Evolutionary conservation across 1,284 basidiomycete genomes (phyloP).

Genomic region (Marasmius oreades): DNA sequence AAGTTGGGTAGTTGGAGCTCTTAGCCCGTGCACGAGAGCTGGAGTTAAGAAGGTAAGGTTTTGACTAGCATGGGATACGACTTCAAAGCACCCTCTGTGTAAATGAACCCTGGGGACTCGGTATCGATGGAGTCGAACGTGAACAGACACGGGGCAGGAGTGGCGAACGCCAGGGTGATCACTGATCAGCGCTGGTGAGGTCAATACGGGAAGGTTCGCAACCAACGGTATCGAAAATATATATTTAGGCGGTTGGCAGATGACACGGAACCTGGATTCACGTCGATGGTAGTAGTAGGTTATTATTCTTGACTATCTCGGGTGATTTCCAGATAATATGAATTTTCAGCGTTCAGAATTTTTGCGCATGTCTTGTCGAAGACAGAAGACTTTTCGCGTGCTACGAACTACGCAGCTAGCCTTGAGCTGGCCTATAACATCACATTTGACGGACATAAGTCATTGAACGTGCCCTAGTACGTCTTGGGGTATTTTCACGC

Average conservation of each 20-base stretch:
- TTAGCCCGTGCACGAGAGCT: conserved; percentile 9
- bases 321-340: no score
- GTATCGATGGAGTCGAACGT: conserved; percentile 8
- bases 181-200: conserved; percentile 15
- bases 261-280: conserved; percentile 16
- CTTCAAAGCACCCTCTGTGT: conserved; percentile 14
- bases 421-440: conserved; percentile 7
- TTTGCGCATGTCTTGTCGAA: conserved; percentile 9
- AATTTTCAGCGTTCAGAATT: conserved; percentile 14
- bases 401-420: neutral
- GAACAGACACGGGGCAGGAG: conserved; percentile 1
- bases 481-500: conserved; percentile 10
- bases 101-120: conserved; percentile 15
- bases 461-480: conserved; percentile 5
- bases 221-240: conserved; percentile 9
- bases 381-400: neutral
- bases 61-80: conserved; percentile 12
- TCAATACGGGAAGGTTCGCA: conserved; percentile 16
- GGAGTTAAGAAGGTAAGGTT: conserved; percentile 12
- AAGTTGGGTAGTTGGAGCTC: conserved; percentile 13
- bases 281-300: conserved; percentile 16
- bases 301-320: no score
- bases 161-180: conserved; percentile 8
- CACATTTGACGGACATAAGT: conserved; percentile 3
- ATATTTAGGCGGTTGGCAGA: conserved; percentile 13